Conservation (phyloP, 345 rosid species). For the Eucalyptus polybractea region DNA sequence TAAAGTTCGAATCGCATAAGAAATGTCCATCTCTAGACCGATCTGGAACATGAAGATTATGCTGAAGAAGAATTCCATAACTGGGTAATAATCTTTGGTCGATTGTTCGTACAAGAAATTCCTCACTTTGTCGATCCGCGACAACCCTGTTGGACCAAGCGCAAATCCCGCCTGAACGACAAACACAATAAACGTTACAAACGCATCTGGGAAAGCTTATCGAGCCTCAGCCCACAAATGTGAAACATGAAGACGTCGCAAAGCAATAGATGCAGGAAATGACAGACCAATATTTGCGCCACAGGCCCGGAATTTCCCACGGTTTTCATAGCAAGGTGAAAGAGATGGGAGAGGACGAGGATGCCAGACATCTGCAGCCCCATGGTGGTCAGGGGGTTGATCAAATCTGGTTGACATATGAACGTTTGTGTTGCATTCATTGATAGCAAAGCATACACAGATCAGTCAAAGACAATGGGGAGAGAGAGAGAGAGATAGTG, state of each 20-base stretch:
- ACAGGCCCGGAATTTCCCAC: conserved; percentile 76
- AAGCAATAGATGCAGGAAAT: neutral
- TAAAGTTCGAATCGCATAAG: conserved; percentile 42
- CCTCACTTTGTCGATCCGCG: conserved; percentile 20
- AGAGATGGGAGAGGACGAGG: conserved; percentile 76
- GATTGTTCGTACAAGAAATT: conserved; percentile 41
- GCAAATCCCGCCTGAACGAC: conserved; percentile 63
- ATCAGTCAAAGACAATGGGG: neutral
- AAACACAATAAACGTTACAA: neutral
- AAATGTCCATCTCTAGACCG: conserved; percentile 55
- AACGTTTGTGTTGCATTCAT: conserved; percentile 13
- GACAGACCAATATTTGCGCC: conserved; percentile 67
- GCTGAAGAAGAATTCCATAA: conserved; percentile 37
- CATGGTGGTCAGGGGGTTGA: conserved; percentile 64
- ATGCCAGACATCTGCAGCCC: conserved; percentile 56
- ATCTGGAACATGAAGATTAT: conserved; percentile 67
- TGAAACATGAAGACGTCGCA: neutral
- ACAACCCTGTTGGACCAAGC: conserved; percentile 54
- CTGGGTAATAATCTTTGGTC: conserved; percentile 35
- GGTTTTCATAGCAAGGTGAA: conserved; percentile 61
- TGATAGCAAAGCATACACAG: neutral
- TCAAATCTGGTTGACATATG: conserved; percentile 17
- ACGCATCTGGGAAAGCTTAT: neutral
- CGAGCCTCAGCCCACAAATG: neutral
- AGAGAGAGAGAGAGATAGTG: neutral